Base-by-base conservation (phyloP, 495 filamentous ascomycete genomes). In the Penicillium samsonianum region DNA sequence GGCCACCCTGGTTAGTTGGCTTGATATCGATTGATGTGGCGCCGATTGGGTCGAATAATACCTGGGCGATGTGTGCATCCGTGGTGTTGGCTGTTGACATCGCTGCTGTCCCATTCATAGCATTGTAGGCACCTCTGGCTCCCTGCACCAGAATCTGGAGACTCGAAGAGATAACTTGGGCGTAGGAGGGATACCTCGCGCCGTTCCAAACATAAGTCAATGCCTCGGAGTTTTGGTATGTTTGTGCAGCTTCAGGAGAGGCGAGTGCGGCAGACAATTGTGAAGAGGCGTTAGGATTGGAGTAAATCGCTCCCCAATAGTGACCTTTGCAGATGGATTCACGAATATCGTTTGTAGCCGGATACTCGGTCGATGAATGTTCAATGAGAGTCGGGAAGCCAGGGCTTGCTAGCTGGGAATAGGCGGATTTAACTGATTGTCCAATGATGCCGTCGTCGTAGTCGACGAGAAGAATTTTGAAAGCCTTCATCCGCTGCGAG, bases 201-300 rank as follows among this genome's bases (percentile, higher is more conserved):
- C 78, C 72, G 56, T 79, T 78, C 74, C 75, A 79, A 52, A 78
- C 65, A 50, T 71, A 76, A 6, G 59, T 54, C 17, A 79, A 49
- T 0, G 71, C 59, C 31, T 71, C 48, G 12, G 58, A 55, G 43
- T 38, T 55, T 53, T 74, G 65, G 62, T 73, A 71, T 1, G 49
- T 49, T 45, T 61, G 9, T 17, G 65, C 60, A 6, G 56, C 53
- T 22, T 25, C 22, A 12, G 43, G 50, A 9, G 61, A 63, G 5
- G 60, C 22, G 3, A 76, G 42, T 1, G 72, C 70, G n/a, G 57
- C 52, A 17, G 63, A 60, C 9, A 80, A 58, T 23, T 59, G 44
- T 7, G 17, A 43, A 0, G 74, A 73, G 12, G 74, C 71, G 3
- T 67, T 65, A 2, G 59, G 50, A 9, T 56, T 57, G 17, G 65